Conservation (phyloP, 176 grass and related monocot genomes). For the Oryza meyeriana region DNA sequence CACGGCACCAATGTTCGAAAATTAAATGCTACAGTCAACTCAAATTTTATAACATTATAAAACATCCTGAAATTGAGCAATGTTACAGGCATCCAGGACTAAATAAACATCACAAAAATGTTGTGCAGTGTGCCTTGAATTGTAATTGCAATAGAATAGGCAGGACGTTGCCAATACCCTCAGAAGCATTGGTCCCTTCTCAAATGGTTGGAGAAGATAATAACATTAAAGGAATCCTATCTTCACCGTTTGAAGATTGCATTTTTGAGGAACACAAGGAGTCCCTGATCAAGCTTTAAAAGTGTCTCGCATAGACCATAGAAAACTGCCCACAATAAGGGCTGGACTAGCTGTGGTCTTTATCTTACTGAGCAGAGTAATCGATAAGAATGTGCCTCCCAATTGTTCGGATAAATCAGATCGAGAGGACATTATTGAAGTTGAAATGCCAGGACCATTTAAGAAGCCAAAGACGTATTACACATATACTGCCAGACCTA, state of each 20-base stretch:
- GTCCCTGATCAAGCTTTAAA: slow-evolving; percentile 74
- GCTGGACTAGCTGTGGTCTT: too few relatives aligned
- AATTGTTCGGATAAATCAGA: too few relatives aligned
- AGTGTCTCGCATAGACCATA: too few relatives aligned
- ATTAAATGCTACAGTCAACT: too few relatives aligned
- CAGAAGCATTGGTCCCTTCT: slow-evolving; percentile 75
- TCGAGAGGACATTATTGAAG: slow-evolving; percentile 13
- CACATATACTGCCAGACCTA: slow-evolving; percentile 30
- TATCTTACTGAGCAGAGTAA: too few relatives aligned
- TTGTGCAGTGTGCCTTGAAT: background rate
- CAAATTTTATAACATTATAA: too few relatives aligned
- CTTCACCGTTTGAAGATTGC: slow-evolving; percentile 76
- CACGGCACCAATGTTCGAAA: too few relatives aligned
- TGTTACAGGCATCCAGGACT: too few relatives aligned
- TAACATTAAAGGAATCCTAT: slow-evolving; percentile 57
- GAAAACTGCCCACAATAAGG: slow-evolving; percentile 51
- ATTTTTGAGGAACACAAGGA: slow-evolving; percentile 77
- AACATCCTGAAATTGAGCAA: too few relatives aligned
- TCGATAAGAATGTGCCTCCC: too few relatives aligned
- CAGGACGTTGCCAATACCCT: slow-evolving; percentile 41
- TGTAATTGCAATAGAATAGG: slow-evolving; percentile 5
- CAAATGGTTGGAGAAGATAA: slow-evolving; percentile 86
- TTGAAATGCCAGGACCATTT: too few relatives aligned
- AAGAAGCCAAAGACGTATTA: slow-evolving; percentile 22
- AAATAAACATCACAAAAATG: too few relatives aligned